These are phyloP conservation scores for Petrea volubilis DNA, from an alignment of 257 asterid genomes.

Conservation along the genomic window DNA sequence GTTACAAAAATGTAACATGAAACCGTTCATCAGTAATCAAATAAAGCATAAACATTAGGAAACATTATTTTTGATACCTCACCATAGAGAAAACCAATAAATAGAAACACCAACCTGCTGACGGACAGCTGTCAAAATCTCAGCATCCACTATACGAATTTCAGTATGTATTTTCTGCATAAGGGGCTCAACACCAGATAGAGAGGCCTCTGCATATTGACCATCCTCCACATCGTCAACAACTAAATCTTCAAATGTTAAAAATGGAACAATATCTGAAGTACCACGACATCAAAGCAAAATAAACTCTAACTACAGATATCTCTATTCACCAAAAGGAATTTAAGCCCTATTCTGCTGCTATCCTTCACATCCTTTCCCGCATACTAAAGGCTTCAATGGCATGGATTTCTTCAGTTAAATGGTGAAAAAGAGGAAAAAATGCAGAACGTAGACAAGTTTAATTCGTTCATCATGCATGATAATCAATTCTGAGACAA, in stretches of 20 bases:
- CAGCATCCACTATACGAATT: conserved; percentile 85
- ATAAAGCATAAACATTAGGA: not conserved
- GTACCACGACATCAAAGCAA: conserved; percentile 6
- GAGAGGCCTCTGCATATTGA: conserved; percentile 79
- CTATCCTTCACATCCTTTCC: conserved; percentile 13
- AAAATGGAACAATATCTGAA: conserved; percentile 12
- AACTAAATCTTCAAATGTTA: not conserved
- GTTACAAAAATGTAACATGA: conserved; percentile 2
- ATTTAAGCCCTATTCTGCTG: not conserved
- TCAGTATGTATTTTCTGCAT: conserved; percentile 91
- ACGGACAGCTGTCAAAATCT: conserved; percentile 84
- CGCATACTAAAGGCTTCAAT: not conserved
- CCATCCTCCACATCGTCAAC: conserved; percentile 27
- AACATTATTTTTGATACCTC: conserved; percentile 3
- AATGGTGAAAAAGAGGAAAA: not conserved
- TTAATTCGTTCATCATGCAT: not conserved
- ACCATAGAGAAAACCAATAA: conserved; percentile 6
- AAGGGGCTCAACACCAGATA: conserved; percentile 94
- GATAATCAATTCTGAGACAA: conserved; percentile 9
- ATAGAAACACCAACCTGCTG: conserved; percentile 71
- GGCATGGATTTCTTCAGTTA: not conserved
- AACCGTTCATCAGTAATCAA: conserved; percentile 8
- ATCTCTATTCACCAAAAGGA: not conserved
- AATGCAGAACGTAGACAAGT: not conserved
- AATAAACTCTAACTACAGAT: not conserved